Conservation (phyloP, 164 flowering plant species). For the Cinnamomum micranthum region DNA sequence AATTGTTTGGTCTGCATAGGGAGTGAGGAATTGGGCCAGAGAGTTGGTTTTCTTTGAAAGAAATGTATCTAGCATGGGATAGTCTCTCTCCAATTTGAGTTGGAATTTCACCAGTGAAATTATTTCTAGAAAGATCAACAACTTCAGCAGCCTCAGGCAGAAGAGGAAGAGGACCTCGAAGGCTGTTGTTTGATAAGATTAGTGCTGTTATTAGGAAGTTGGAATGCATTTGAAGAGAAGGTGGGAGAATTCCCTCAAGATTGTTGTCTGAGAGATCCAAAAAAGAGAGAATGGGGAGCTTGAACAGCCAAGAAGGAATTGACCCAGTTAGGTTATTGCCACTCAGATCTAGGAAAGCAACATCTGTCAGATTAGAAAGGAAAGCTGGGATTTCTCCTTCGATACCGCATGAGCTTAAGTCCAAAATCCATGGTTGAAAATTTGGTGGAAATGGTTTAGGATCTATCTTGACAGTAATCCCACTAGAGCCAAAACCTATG, state of each 20-base stretch:
- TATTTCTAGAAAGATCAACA: conserved; percentile 13
- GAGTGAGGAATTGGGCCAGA: conserved; percentile 12
- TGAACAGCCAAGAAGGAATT: conserved; percentile 9
- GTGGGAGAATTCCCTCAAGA: conserved; percentile 10
- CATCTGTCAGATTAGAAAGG: neutral
- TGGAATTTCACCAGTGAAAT: conserved; percentile 15
- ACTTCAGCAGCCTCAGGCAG: conserved; percentile 5
- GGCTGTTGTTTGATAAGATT: conserved; percentile 9
- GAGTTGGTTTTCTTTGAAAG: conserved; percentile 13
- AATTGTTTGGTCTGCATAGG: conserved; percentile 4
- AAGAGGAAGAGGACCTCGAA: conserved; percentile 18
- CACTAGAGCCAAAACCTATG: conserved; percentile 5
- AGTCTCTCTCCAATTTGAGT: conserved; percentile 9
- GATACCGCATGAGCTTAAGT: neutral
- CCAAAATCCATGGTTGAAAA: conserved; percentile 1
- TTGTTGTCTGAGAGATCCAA: conserved; percentile 9
- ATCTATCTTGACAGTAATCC: conserved; percentile 5
- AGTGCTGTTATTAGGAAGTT: neutral
- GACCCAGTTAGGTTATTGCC: conserved; percentile 2
- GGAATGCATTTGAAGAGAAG: neutral
- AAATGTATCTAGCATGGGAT: conserved; percentile 1
- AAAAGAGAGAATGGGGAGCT: conserved; percentile 4
- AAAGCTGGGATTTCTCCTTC: conserved; percentile 7
- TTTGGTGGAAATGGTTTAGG: neutral
- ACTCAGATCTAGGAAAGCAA: neutral